A percentile compares a stretch with the other conserved stretches of the same genome.
phyloP scores from a whole-genome alignment of 1,284 basidiomycete species.

The Cronartium quercuum region DNA sequence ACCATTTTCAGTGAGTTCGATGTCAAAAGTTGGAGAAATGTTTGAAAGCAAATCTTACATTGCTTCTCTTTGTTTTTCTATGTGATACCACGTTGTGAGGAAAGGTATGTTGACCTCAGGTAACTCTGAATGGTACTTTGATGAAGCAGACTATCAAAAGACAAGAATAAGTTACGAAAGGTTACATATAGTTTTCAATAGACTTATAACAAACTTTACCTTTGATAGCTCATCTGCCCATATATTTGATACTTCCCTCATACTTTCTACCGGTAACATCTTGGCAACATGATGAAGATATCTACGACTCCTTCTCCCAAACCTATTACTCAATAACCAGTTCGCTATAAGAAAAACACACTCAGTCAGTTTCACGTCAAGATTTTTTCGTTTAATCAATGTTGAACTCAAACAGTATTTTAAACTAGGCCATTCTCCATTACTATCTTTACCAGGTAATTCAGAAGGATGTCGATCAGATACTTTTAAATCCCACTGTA shows the following conservation, averaged over 20 bases:
- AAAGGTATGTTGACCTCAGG: conserved; percentile 27
- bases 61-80: conserved; percentile 36
- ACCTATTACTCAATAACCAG: conserved; percentile 24
- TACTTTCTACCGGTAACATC: conserved; percentile 5
- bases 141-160: conserved; percentile 17
- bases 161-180: neutral
- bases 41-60: conserved; percentile 6
- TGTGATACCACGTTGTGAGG: conserved; percentile 36
- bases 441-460: neutral
- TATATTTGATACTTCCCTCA: conserved; percentile 8
- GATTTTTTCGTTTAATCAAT: too few relatives aligned
- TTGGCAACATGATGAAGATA: conserved; percentile 28
- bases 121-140: neutral
- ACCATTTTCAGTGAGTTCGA: neutral
- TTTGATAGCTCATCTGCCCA: conserved; percentile 22
- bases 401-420: conserved; percentile 3
- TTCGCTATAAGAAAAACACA: conserved; percentile 4
- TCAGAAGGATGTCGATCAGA: neutral
- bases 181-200: neutral
- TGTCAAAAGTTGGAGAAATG: neutral
- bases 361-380: neutral
- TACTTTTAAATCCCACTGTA: conserved; percentile 26
- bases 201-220: neutral
- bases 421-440: conserved; percentile 24
- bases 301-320: conserved; percentile 7